Percentiles rank a stretch among this genome's conserved stretches.
Conservation (phyloP, 257 asterid species). For the Phtheirospermum japonicum region DNA sequence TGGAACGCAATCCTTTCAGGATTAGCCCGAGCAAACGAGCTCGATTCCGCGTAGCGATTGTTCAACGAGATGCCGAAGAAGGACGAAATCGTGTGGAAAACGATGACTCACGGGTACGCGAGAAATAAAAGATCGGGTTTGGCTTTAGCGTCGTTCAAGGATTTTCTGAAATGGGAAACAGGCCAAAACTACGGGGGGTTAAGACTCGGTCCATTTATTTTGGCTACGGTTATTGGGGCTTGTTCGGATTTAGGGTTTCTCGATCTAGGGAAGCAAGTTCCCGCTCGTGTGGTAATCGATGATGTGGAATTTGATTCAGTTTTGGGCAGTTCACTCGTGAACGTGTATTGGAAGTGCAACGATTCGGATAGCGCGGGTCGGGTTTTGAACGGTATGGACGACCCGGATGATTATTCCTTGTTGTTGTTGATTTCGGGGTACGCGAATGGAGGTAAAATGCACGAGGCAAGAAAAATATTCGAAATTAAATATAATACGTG, state of each 20-base stretch:
- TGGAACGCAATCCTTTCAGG: too few species aligned
- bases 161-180: conserved; percentile 40
- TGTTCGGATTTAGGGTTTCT: conserved; percentile 50
- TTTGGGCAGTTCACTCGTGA: too few species aligned
- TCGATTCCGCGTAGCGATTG: too few species aligned
- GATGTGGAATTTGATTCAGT: too few species aligned
- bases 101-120: conserved; percentile 68
- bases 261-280: conserved; percentile 77
- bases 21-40: too few species aligned
- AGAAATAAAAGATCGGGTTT: conserved; percentile 47
- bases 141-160: too few species aligned
- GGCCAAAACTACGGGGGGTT: conserved; percentile 9
- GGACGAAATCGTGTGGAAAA: conserved; percentile 60
- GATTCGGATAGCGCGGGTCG: too few species aligned
- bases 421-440: conserved; percentile 69
- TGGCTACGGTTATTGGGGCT: conserved; percentile 37
- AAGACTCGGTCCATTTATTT: conserved; percentile 36
- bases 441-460: conserved; percentile 59
- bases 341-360: too few species aligned
- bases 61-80: too few species aligned
- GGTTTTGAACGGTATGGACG: too few species aligned
- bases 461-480: conserved; percentile 61
- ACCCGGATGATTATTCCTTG: conserved; percentile 71
- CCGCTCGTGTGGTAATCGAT: too few species aligned
- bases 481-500: conserved; percentile 45